Evolutionary conservation across 345 rosid species (phyloP).

Genomic region (Fremontodendron californicum): DNA sequence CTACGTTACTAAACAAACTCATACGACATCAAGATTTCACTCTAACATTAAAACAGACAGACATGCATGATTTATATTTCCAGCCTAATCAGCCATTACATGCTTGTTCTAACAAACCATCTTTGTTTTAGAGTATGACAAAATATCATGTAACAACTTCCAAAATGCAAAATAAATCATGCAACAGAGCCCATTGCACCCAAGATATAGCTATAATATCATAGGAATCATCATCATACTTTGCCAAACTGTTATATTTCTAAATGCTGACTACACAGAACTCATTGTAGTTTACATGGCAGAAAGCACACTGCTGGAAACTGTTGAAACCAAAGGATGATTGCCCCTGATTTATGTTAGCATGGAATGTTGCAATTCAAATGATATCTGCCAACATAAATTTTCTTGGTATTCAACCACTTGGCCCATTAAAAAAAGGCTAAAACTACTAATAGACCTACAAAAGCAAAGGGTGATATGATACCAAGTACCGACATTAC

Average conservation of each 20-base stretch:
- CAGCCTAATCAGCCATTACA: neutral
- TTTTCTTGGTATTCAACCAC: neutral
- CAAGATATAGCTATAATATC: neutral
- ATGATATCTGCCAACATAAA: neutral
- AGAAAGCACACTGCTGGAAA: neutral
- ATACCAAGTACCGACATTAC: neutral
- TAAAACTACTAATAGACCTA: neutral
- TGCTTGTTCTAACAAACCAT: neutral
- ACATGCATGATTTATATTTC: neutral
- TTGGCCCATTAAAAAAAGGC: neutral
- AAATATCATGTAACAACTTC: neutral
- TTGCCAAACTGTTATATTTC: neutral
- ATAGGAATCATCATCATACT: neutral
- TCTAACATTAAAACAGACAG: neutral
- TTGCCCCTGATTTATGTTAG: neutral
- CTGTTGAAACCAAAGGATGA: neutral
- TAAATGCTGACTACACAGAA: neutral
- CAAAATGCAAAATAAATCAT: neutral
- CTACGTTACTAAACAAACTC: neutral
- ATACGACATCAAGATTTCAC: neutral
- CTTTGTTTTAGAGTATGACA: neutral
- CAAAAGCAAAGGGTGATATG: neutral
- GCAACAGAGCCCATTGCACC: neutral
- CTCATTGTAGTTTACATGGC: neutral
- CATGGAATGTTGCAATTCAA: neutral